Evolutionary conservation across 2,329 filamentous ascomycete genomes (phyloP).

Genomic region (Dothideomycetidae sp.): DNA sequence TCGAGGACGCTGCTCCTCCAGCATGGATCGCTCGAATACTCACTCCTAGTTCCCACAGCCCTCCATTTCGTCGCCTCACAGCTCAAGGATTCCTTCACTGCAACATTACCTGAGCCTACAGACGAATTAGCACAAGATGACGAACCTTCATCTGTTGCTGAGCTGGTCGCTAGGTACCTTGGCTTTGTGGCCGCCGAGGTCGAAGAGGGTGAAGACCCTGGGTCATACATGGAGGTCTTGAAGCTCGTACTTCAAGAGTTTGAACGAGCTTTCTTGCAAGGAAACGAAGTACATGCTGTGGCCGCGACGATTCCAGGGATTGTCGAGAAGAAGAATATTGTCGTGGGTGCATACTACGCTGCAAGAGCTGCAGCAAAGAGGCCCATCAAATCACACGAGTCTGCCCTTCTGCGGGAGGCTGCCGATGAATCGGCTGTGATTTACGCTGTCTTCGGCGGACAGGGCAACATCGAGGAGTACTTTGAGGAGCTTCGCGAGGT

Average conservation of each 20-base stretch:
- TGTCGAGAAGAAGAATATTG: slow-evolving; percentile 77
- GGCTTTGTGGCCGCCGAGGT: slow-evolving; percentile 80
- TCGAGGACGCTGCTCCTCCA: slow-evolving; percentile 79
- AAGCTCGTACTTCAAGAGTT: slow-evolving; percentile 92
- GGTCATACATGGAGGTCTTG: slow-evolving; percentile 82
- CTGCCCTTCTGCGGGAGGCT: slow-evolving; percentile 78
- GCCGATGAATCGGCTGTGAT: slow-evolving; percentile 70
- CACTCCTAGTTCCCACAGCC: slow-evolving; percentile 85
- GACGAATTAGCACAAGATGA: slow-evolving; percentile 97
- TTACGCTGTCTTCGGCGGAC: slow-evolving; percentile 90
- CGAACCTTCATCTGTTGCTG: slow-evolving; percentile 88
- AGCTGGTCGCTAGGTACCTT: slow-evolving; percentile 87
- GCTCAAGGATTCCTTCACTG: slow-evolving; percentile 78
- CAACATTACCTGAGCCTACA: slow-evolving; percentile 75
- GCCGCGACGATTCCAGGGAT: slow-evolving; percentile 80
- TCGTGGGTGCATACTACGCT: slow-evolving; percentile 82
- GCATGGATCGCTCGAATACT: slow-evolving; percentile 91
- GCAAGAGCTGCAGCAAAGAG: slow-evolving; percentile 73
- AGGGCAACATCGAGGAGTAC: slow-evolving; percentile 99
- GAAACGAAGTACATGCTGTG: slow-evolving; percentile 91
- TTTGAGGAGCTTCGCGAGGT: slow-evolving; percentile 93
- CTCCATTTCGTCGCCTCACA: slow-evolving; percentile 94
- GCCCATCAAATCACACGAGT: slow-evolving; percentile 82
- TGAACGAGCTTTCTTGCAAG: slow-evolving; percentile 82
- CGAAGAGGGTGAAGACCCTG: slow-evolving; percentile 83